Evolutionary conservation across 495 filamentous ascomycete species (phyloP).

Genomic region (Penicillium cataractarum): DNA sequence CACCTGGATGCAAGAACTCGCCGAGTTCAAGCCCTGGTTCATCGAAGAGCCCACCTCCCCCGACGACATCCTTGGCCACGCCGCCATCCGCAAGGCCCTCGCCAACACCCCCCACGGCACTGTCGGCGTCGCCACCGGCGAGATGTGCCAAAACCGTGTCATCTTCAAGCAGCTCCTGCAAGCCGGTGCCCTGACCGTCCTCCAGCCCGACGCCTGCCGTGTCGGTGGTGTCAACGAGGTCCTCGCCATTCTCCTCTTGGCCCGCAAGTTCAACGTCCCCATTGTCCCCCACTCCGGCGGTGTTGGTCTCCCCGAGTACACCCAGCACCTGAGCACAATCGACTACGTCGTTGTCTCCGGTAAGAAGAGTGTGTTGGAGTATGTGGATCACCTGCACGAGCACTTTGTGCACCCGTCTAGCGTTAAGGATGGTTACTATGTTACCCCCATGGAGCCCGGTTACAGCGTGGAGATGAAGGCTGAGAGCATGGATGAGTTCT

Average conservation of each 20-base stretch:
- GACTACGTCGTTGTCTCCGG: conserved; percentile 90
- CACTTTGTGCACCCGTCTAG: conserved; percentile 83
- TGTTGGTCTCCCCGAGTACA: conserved; percentile 91
- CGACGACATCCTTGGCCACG: conserved; percentile 89
- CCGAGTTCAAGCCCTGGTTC: conserved; percentile 91
- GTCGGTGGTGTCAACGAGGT: conserved; percentile 93
- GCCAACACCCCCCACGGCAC: conserved; percentile 59
- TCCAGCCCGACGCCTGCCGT: conserved; percentile 90
- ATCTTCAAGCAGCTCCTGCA: conserved; percentile 92
- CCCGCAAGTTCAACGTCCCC: conserved; percentile 79
- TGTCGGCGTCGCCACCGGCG: conserved; percentile 88
- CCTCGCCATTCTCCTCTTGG: conserved; percentile 86
- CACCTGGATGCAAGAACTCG: conserved; percentile 80
- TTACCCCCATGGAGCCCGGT: conserved; percentile 78
- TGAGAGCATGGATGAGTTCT: conserved; percentile 78
- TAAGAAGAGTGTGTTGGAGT: conserved; percentile 81
- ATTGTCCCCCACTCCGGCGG: conserved; percentile 90
- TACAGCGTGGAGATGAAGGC: conserved; percentile 94
- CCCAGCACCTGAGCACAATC: conserved; percentile 90
- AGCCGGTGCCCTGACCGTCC: conserved; percentile 78
- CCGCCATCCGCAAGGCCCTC: conserved; percentile 78
- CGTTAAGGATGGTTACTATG: conserved; percentile 85
- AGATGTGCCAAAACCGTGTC: conserved; percentile 96
- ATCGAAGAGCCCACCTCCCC: conserved; percentile 97
- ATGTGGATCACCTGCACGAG: conserved; percentile 92